A percentile compares a stretch with the other conserved stretches of the same genome.
Conservation (phyloP, 176 grass and related monocot species). For the Avena sativa region DNA sequence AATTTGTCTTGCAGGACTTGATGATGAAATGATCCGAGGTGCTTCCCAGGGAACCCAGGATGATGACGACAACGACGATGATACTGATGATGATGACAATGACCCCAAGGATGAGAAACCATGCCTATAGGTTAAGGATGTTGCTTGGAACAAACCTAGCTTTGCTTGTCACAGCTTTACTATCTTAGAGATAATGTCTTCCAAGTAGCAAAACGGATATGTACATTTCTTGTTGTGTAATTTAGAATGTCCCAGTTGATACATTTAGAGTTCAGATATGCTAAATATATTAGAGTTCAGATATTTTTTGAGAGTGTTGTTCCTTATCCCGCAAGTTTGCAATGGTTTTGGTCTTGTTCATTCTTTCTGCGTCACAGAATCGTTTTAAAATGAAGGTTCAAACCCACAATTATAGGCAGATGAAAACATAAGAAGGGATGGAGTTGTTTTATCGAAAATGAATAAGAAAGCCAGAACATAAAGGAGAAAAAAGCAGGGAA, state of each 20-base stretch:
- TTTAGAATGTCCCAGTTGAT: background rate
- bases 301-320: background rate
- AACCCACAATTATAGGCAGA: background rate
- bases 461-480: background rate
- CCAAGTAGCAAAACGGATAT: background rate
- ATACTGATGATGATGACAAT: background rate
- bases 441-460: background rate
- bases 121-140: slow-evolving; percentile 24
- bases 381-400: background rate
- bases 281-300: too few species aligned
- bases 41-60: slow-evolving; percentile 60
- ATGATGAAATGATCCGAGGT: slow-evolving; percentile 73
- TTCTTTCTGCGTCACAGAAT: background rate
- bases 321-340: background rate
- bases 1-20: slow-evolving; percentile 62
- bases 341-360: background rate
- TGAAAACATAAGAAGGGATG: background rate
- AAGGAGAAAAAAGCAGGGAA: background rate
- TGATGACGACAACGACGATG: slow-evolving; percentile 35
- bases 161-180: slow-evolving; percentile 15
- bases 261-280: too few species aligned
- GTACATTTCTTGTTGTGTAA: slow-evolving; percentile 7
- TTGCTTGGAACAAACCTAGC: background rate
- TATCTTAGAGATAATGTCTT: background rate
- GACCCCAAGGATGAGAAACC: slow-evolving; percentile 41